Evolutionary conservation across 1,139 yeast genomes (phyloP), one percentile per base, ranked within the genome.

Genomic region (Suhomyces bokatorum): DNA sequence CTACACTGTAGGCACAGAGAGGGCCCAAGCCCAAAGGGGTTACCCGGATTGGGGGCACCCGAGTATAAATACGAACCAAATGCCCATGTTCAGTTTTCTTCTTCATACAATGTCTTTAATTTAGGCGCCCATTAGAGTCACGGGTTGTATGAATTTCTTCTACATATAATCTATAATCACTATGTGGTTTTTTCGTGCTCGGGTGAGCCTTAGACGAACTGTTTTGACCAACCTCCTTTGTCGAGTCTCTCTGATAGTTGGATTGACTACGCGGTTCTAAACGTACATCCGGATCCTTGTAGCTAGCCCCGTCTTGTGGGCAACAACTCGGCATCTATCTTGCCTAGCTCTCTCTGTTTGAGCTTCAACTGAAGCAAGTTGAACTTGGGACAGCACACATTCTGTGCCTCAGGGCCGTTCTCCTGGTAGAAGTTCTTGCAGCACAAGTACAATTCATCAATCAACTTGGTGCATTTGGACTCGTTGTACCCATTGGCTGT

Each of bases 81-180:
- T 27, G 15, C 14, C 20, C 37, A 9, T 32, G 11, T 12, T 50
- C 52, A 53, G 52, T 60, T 60, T 63, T 55, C 60, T 67, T 65
- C 64, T 66, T 62, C 53, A 66, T 69, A 79, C 87, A 83, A 85
- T 85, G 90, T 84, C 85, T 84, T 83, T 79, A 63, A 48, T 64
- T 55, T 77, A 85, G 95, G 87, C 91, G 85, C 93, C 95, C 95
- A 79, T 80, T 78, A 86, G 95, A 86, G 95, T 86, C 93, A 85
- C 95, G 89, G 83, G 66, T 67, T 76, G 67, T 68, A 66, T 73
- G 77, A 64, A 43, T 56, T 63, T 60, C 72, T 62, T 71, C 79
- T 61, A 73, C 81, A 71, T 73, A 70, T 70, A 73, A 61, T 67
- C 79, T 67, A 60, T 65, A 57, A 52, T 63, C 71, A 64, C 73